phyloP scores from a whole-genome alignment of 1,139 yeast species.

The Yamadazyma friedrichii region DNA sequence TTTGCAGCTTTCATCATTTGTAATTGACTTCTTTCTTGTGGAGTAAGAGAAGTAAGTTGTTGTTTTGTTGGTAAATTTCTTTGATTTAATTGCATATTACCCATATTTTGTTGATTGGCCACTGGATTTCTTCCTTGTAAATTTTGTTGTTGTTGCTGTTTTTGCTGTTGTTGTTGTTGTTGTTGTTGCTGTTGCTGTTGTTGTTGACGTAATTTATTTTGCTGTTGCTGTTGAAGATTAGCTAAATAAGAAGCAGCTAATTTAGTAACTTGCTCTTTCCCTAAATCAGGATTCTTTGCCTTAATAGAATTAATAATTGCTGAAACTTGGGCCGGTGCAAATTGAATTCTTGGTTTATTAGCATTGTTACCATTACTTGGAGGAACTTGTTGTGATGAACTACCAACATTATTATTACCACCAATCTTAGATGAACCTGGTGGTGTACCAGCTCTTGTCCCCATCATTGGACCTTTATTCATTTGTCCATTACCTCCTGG shows the following conservation, averaged over 20 bases:
- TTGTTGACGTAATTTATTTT: conserved; percentile 32
- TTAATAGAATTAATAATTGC: conserved; percentile 70
- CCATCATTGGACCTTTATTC: conserved; percentile 13
- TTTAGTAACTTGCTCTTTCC: conserved; percentile 71
- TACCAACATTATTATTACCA: neutral
- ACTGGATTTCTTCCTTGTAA: conserved; percentile 14
- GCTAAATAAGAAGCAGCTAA: conserved; percentile 72
- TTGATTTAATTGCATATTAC: conserved; percentile 3
- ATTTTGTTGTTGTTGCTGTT: conserved; percentile 13
- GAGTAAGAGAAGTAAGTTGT: conserved; percentile 33
- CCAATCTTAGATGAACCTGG: conserved; percentile 1
- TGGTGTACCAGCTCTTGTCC: conserved; percentile 16
- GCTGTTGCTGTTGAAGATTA: conserved; percentile 53
- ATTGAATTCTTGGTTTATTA: conserved; percentile 39
- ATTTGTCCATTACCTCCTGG: neutral
- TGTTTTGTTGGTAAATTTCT: conserved; percentile 15
- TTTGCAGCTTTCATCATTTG: conserved; percentile 38
- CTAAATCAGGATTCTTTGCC: conserved; percentile 63
- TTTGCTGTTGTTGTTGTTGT: conserved; percentile 40
- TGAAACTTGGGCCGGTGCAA: conserved; percentile 65
- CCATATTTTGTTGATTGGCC: conserved; percentile 16
- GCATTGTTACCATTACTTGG: conserved; percentile 15
- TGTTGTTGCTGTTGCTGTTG: conserved; percentile 20
- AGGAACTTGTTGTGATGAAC: conserved; percentile 14
- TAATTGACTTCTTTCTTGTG: conserved; percentile 37